These are phyloP conservation scores for Lipomyces anomalus DNA, from an alignment of 805 yeast species.

Conservation along the genomic window DNA sequence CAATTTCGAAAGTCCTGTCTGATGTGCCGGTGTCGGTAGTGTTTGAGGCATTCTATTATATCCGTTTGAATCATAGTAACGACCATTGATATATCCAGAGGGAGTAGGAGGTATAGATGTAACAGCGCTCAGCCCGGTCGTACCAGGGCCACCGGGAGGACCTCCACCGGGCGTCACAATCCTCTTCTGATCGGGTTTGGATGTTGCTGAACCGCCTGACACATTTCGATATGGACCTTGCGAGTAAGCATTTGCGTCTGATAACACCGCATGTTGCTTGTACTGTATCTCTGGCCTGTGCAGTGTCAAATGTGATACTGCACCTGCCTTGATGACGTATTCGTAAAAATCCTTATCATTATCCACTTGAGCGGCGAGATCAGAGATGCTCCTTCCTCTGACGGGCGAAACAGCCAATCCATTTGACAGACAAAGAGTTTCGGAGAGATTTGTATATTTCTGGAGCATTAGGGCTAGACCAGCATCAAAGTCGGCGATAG, in stretches of 20 bases:
- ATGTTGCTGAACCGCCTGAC: too few species aligned
- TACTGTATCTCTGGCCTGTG: constrained; percentile 33
- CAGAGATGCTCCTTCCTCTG: constrained; percentile 62
- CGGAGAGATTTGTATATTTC: constrained; percentile 82
- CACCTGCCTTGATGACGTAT: constrained; percentile 46
- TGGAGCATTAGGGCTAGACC: constrained; percentile 85
- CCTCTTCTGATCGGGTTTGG: not conserved
- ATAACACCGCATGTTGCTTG: constrained; percentile 27
- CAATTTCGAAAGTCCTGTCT: not conserved
- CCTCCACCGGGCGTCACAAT: not conserved
- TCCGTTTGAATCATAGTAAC: not conserved
- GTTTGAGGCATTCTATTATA: not conserved
- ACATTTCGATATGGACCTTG: not conserved
- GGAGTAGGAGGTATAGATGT: not conserved
- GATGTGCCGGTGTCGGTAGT: not conserved
- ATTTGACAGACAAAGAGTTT: constrained; percentile 72
- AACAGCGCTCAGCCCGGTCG: too few species aligned
- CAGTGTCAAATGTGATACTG: constrained; percentile 16
- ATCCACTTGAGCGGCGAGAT: constrained; percentile 69
- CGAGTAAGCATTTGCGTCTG: not conserved
- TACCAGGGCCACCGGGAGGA: too few species aligned
- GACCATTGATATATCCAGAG: not conserved
- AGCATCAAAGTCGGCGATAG: constrained; percentile 80
- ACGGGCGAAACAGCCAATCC: constrained; percentile 82
- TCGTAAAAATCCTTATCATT: constrained; percentile 77